Conservation (phyloP, 495 filamentous ascomycete genomes). For the Aspergillus nanangensis region DNA sequence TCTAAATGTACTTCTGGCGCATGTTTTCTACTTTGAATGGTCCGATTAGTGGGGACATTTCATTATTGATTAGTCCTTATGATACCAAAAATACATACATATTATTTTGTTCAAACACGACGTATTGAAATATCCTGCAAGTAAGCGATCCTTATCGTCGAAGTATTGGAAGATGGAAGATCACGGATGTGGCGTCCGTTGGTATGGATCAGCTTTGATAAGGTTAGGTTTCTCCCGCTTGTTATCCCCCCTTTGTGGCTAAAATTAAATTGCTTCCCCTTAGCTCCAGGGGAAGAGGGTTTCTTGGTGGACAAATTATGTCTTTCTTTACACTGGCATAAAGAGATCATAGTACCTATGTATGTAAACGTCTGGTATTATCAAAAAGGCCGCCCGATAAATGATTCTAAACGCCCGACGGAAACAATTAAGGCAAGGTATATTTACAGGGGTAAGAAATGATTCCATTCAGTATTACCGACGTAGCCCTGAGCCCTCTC, state of each 20-base stretch:
- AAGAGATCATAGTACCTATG: too few species aligned
- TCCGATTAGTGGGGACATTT: slow-evolving; percentile 1
- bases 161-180: too few species aligned
- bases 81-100: slow-evolving; percentile 13
- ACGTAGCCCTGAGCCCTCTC: neutral
- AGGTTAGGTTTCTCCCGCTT: neutral
- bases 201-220: neutral
- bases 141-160: too few species aligned
- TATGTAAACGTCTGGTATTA: too few species aligned
- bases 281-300: too few species aligned
- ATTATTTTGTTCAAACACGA: neutral
- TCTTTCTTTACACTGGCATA: too few species aligned
- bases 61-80: slow-evolving; percentile 6
- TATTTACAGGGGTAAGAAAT: neutral
- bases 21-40: slow-evolving; percentile 9
- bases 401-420: too few species aligned
- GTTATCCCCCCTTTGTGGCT: too few species aligned
- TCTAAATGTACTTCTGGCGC: slow-evolving; percentile 10
- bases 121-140: neutral
- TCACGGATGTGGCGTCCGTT: slow-evolving; percentile 1
- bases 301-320: too few species aligned
- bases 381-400: too few species aligned
- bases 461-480: neutral
- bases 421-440: too few species aligned
- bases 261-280: too few species aligned